Conservation (phyloP, 208 protist genomes). For the Endotrypanum monterogeii region DNA sequence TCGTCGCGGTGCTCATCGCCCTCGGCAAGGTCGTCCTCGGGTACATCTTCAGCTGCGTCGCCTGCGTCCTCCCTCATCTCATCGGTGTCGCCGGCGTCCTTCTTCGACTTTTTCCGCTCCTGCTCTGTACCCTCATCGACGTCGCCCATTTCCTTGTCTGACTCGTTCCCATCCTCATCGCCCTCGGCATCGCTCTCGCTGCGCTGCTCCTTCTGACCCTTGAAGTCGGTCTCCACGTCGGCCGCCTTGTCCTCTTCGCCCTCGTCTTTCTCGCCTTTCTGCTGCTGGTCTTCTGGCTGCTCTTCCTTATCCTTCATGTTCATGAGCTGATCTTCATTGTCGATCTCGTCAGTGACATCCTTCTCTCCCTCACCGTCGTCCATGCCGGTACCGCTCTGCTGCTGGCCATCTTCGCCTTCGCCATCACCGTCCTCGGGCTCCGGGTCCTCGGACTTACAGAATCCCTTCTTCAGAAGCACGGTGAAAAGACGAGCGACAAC, state of each 20-base stretch:
- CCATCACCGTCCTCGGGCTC: constrained; percentile 82
- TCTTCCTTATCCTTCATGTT: constrained; percentile 91
- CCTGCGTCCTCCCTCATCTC: constrained; percentile 81
- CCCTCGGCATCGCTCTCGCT: constrained; percentile 78
- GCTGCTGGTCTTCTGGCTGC: constrained; percentile 70
- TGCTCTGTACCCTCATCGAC: constrained; percentile 89
- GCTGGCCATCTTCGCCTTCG: constrained; percentile 67
- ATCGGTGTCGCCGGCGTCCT: constrained; percentile 74
- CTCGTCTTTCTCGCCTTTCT: constrained; percentile 74
- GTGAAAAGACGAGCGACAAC: constrained; percentile 89
- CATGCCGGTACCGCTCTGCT: constrained; percentile 97
- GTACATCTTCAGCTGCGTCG: constrained; percentile 75
- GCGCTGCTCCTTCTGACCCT: constrained; percentile 76
- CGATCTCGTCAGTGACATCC: constrained; percentile 98
- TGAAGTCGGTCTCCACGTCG: constrained; percentile 87
- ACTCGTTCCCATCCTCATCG: constrained; percentile 72
- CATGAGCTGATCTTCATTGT: constrained; percentile 97
- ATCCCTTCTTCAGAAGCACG: constrained; percentile 94
- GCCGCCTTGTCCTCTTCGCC: constrained; percentile 91
- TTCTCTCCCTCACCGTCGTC: constrained; percentile 98
- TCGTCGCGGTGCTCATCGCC: constrained; percentile 41
- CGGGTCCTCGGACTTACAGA: constrained; percentile 92
- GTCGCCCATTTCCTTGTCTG: constrained; percentile 85
- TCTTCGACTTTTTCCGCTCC: constrained; percentile 75
- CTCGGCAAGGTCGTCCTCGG: constrained; percentile 81